Evolutionary conservation across 495 filamentous ascomycete genomes (phyloP).

Genomic region (Hyaloscypha hepaticicola): DNA sequence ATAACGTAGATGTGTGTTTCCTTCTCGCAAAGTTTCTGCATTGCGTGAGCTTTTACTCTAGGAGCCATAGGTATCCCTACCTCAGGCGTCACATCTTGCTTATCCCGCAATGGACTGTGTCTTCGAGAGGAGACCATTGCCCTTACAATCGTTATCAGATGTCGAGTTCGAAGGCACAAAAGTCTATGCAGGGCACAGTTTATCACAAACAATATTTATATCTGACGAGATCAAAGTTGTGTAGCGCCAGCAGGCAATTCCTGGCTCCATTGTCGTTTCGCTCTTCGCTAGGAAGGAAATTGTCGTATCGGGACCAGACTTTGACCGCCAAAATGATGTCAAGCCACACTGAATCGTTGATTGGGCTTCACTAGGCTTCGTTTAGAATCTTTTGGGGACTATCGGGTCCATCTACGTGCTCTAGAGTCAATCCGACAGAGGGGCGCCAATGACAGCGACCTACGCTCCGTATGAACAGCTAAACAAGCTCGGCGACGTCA

Average conservation of each 20-base stretch:
- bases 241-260: background rate
- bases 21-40: background rate
- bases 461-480: background rate
- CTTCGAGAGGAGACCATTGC: background rate
- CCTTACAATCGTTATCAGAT: background rate
- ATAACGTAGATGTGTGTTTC: conserved; percentile 6
- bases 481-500: background rate
- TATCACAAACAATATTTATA: background rate
- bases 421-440: background rate
- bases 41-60: background rate
- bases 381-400: background rate
- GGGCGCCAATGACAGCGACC: background rate
- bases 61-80: background rate
- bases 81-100: background rate
- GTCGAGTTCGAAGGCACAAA: background rate
- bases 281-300: background rate
- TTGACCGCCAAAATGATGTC: background rate
- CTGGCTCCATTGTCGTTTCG: background rate
- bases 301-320: background rate
- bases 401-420: background rate
- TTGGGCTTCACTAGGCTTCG: background rate
- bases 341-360: background rate
- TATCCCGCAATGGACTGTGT: background rate
- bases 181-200: background rate
- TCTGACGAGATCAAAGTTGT: background rate